These are phyloP conservation scores for Puccinia horiana DNA, from an alignment of 1,284 basidiomycete genomes.

Conservation along the genomic window DNA sequence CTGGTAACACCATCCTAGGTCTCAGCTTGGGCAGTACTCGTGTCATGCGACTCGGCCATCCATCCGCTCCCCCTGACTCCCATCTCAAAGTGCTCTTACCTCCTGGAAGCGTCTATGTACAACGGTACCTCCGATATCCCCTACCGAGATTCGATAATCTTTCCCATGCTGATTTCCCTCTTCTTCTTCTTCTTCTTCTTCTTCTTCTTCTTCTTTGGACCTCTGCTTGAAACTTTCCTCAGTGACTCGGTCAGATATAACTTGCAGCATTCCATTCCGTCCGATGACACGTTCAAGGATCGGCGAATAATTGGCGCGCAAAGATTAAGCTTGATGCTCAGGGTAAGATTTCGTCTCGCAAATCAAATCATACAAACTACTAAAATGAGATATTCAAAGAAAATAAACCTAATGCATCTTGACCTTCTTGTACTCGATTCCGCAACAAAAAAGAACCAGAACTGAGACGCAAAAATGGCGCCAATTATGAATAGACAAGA, in stretches of 20 bases:
- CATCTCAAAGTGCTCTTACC: constrained; percentile 36
- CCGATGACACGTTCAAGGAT: constrained; percentile 19
- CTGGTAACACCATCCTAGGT: constrained; percentile 42
- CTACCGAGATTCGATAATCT: neutral
- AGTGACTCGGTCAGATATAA: constrained; percentile 38
- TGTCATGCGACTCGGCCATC: constrained; percentile 31
- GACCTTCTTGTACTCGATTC: too few species aligned
- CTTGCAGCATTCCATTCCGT: constrained; percentile 18
- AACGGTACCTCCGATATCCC: constrained; percentile 19
- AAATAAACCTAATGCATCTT: too few species aligned
- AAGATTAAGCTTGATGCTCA: constrained; percentile 46
- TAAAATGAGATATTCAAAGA: too few species aligned
- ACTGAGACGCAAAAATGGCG: too few species aligned
- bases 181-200: neutral
- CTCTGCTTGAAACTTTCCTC: neutral
- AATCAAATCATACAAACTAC: neutral
- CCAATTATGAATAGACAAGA: too few species aligned
- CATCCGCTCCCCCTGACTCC: neutral
- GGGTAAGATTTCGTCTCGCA: constrained; percentile 13
- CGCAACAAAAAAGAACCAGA: too few species aligned
- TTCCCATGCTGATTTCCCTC: neutral
- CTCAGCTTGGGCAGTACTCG: constrained; percentile 48
- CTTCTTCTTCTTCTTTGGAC: too few species aligned
- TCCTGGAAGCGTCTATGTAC: constrained; percentile 44
- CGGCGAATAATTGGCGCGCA: constrained; percentile 20